Evolutionary conservation across 1,284 basidiomycete species (phyloP), one percentile per base, ranked within the genome.

Genomic region (Austroboletus olivaceoglutinosus): DNA sequence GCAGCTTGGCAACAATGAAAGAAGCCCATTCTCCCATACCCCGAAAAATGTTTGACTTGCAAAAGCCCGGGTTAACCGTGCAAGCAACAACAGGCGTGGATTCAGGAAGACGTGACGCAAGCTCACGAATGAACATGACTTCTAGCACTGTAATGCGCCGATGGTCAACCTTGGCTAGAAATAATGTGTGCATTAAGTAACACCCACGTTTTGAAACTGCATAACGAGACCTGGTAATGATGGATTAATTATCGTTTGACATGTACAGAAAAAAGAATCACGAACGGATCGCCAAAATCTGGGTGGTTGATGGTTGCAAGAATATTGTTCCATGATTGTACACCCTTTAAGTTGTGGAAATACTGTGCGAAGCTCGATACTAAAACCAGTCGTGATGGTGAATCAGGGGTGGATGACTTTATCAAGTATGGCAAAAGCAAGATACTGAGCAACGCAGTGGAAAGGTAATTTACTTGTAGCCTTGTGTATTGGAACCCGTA

Each of bases 381-480:
- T 5, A 64, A 1, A 27, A 58, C 64, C 43, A 66, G 23, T 15
- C 64, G 59, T 8, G 63, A 63, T 1, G 57, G 56, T n/a, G 54
- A 58, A 27, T 50, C 51, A 10, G 51, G 29, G n/a, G 48, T 47
- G 22, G 57, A 51, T 8, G 60, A 47, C 4, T 58, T 53, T 29
- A 66, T 52, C 48, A 65, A 50, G 54, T 54, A 55, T 22, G 65
- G 65, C 43, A 65, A 54, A 23, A 68, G 54, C 30, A 67, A 46
- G 30, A 65, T 55, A 52, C 58, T 58, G 16, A 65, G 43, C 29
- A 67, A 41, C 8, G 54, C 63, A 13, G 49, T 59, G 27, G 67
- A 68, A 19, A 68, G 57, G 34, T 69, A 68, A 29, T 69, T 63
- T 13, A 67, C 67, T 53, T 67, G 65, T 1, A 69, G 34, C 46